Base-by-base conservation (phyloP, 108 stramenopile species). In the Parietichytrium sp. region DNA sequence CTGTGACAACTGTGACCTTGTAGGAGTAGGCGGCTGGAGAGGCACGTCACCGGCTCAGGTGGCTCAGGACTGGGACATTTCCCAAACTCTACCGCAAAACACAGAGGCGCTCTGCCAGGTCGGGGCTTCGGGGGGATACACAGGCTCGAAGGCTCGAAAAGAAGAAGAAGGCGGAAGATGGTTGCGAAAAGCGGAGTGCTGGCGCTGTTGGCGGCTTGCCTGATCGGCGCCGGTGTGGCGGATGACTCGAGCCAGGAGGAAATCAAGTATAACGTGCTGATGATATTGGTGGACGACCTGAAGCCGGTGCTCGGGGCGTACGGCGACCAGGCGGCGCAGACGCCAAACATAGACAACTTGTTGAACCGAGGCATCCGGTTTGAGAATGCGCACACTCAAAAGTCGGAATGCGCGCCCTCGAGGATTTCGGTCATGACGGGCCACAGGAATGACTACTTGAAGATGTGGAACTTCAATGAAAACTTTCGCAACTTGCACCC, bases 261-360 rank as follows among this genome's bases (percentile, higher is more conserved):
- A 6, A 25, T 42, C n/a, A 36, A 16, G 42, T 72, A 72, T 3
- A 82, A 82, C 48, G 84, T 85, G 23, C 55, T 85, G 23, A 18
- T 85, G 15, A 51, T 85, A 27, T 4, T 48, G 23, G 12, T 15
- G 15, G 84, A 85, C 77, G 84, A 85, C 31, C 52, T 85, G 29
- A 38, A 80, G 4, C 81, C 81, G n/a, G 16, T 27, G 52, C 18
- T 85, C 15, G 50, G 48, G 33, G 23, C 48, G 48, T 81, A 48
- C 27, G 80, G 80, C 33, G 26, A 77, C 78, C 26, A 12, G 16
- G 42, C 50, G 10, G 51, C 45, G 6, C 3, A 30, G 0, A 81
- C 84, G 18, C 84, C 84, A 8, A 18, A 72, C 33, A 52, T 82
- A 6, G 80, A 77, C 48, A 47, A 8, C 18, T 30, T 85, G 50